Conservation (phyloP, 345 rosid species). For the Boechera divaricarpa region DNA sequence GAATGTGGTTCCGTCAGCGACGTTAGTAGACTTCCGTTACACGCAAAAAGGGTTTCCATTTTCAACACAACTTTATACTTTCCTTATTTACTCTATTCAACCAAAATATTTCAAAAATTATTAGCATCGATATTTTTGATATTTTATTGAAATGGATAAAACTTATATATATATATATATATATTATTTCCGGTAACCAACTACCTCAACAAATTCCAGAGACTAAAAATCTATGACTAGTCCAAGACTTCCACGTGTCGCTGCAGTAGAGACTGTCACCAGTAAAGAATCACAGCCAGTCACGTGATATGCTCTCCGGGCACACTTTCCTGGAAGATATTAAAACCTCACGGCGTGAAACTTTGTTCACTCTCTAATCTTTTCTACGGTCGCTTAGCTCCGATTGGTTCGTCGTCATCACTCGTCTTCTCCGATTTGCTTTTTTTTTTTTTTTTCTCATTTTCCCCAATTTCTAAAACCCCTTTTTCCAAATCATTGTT, state of each 20-base stretch:
- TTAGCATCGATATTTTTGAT: background rate
- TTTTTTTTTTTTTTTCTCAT: background rate
- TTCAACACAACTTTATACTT: background rate
- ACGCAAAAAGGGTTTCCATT: constrained; percentile 27
- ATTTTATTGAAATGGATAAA: constrained; percentile 18
- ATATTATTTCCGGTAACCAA: constrained; percentile 1
- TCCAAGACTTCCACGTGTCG: constrained; percentile 19
- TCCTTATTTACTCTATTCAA: background rate
- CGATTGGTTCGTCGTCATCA: constrained; percentile 22
- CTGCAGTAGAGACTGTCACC: constrained; percentile 19
- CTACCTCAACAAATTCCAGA: constrained; percentile 24
- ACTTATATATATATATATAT: background rate
- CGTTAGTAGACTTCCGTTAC: constrained; percentile 39
- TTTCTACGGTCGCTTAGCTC: background rate
- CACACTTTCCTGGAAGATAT: constrained; percentile 33
- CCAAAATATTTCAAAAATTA: background rate
- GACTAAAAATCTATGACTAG: constrained; percentile 24
- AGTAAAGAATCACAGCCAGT: constrained; percentile 13
- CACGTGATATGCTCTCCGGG: background rate
- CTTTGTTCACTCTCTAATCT: background rate
- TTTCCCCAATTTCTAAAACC: background rate
- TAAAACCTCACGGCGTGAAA: constrained; percentile 12
- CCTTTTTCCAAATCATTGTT: background rate
- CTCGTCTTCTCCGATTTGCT: constrained; percentile 27
- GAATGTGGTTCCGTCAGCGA: constrained; percentile 36